phyloP scores from a whole-genome alignment of 2,329 filamentous ascomycete species.

The Dactylellina cionopaga region DNA sequence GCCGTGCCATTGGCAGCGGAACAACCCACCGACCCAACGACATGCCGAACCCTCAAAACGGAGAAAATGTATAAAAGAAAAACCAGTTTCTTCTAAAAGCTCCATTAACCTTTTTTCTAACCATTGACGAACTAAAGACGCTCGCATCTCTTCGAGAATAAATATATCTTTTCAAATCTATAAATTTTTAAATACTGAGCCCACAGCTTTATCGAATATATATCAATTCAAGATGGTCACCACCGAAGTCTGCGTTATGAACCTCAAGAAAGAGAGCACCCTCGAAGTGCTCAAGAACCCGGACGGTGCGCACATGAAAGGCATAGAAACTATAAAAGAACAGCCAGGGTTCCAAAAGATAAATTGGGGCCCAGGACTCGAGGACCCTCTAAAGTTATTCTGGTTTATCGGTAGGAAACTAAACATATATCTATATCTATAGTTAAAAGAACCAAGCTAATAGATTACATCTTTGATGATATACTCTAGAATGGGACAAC shows the following conservation, averaged over 20 bases:
- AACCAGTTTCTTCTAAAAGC: too few relatives aligned
- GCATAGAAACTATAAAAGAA: conserved; percentile 1
- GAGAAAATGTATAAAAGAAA: too few relatives aligned
- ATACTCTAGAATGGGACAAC: conserved; percentile 43
- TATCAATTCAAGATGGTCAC: conserved; percentile 6
- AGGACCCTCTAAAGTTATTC: conserved; percentile 25
- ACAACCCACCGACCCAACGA: too few relatives aligned
- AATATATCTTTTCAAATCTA: too few relatives aligned
- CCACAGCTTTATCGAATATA: neutral
- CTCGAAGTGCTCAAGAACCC: conserved; percentile 10
- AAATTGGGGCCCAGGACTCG: conserved; percentile 10
- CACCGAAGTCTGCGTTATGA: conserved; percentile 37
- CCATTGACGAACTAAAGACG: too few relatives aligned
- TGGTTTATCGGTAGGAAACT: conserved; percentile 45
- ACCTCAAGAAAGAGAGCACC: conserved; percentile 11
- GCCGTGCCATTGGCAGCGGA: too few relatives aligned
- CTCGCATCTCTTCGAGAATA: too few relatives aligned
- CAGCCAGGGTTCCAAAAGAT: conserved; percentile 26
- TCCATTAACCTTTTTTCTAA: too few relatives aligned
- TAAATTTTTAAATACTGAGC: too few relatives aligned
- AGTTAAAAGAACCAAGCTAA: neutral
- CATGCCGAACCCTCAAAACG: too few relatives aligned
- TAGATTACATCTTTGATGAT: too few relatives aligned
- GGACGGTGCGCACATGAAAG: neutral
- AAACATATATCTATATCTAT: neutral